Percentiles rank a stretch among this genome's conserved stretches.
Evolutionary conservation across 768 basidiomycete species (phyloP).

Genomic region (Trametes maxima): DNA sequence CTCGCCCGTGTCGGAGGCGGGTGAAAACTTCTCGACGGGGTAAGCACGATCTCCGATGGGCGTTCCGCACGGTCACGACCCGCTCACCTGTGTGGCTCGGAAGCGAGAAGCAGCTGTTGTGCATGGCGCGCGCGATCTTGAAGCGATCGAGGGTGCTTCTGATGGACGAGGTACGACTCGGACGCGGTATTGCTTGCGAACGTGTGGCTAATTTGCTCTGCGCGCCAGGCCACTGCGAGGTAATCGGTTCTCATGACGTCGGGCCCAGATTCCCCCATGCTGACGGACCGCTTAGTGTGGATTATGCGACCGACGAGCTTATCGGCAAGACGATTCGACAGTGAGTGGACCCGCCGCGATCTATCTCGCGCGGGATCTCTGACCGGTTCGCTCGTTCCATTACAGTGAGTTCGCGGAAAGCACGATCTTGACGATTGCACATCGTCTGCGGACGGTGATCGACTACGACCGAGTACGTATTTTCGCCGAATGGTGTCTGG

Average conservation of each 20-base stretch:
- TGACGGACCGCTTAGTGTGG: constrained; percentile 49
- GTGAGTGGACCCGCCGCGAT: constrained; percentile 55
- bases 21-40: constrained; percentile 90
- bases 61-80: neutral
- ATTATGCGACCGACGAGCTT: constrained; percentile 87
- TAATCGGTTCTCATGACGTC: constrained; percentile 27
- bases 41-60: constrained; percentile 33
- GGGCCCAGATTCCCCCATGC: neutral
- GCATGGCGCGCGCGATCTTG: constrained; percentile 86
- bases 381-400: neutral
- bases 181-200: neutral
- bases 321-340: constrained; percentile 81
- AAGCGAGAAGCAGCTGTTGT: constrained; percentile 83
- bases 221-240: constrained; percentile 66
- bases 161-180: constrained; percentile 74
- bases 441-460: constrained; percentile 76
- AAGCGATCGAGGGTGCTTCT: constrained; percentile 76
- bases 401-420: constrained; percentile 74
- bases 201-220: constrained; percentile 2
- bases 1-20: constrained; percentile 76
- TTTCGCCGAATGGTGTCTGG: constrained; percentile 6
- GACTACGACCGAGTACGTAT: constrained; percentile 79
- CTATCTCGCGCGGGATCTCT: constrained; percentile 16
- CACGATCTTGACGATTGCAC: constrained; percentile 84
- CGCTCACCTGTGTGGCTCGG: constrained; percentile 8